phyloP scores from a whole-genome alignment of 768 basidiomycete genomes.

The Xerocomellus chrysenteron region DNA sequence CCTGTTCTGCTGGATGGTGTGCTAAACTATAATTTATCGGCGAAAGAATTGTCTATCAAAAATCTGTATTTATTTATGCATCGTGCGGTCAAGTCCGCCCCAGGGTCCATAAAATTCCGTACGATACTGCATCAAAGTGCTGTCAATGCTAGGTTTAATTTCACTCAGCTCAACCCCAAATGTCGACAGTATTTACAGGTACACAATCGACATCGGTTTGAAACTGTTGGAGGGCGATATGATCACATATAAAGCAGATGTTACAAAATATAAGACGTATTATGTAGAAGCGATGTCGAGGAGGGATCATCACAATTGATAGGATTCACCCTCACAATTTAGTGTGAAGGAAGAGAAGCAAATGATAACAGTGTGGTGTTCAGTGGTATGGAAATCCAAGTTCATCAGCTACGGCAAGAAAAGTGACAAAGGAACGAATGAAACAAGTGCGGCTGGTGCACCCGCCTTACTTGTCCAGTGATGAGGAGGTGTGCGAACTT shows the following conservation, averaged over 20 bases:
- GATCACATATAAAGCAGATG: neutral
- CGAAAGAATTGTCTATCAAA: no score
- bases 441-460: neutral
- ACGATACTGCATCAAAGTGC: no score
- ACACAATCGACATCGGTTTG: neutral
- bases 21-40: no score
- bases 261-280: neutral
- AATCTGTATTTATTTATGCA: no score
- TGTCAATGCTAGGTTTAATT: no score
- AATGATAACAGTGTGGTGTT: neutral
- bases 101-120: no score
- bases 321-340: neutral
- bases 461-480: conserved; percentile 2
- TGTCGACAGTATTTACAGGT: neutral
- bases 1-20: no score
- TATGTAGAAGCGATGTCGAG: neutral
- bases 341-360: neutral
- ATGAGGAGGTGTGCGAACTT: conserved; percentile 9
- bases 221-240: neutral
- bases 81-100: no score
- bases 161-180: neutral
- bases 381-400: neutral
- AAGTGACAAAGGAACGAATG: neutral
- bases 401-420: neutral
- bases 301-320: neutral